Conservation (phyloP, 768 basidiomycete species). For the Cystofilobasidium macerans region DNA sequence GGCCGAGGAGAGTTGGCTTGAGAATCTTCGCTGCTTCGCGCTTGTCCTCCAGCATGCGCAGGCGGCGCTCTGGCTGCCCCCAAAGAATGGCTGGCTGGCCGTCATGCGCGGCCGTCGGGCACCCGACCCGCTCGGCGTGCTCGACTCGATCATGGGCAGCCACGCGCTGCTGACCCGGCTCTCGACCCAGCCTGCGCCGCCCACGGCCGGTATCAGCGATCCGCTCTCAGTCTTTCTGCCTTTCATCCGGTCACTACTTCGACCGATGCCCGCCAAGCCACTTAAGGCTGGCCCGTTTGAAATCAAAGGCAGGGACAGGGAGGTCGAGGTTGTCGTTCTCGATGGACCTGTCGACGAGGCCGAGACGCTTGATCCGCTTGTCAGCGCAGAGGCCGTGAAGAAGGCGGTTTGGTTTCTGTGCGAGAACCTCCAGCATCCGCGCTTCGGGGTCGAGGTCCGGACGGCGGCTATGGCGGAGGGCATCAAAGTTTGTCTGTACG, state of each 20-base stretch:
- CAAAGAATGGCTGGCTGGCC: slow-evolving; percentile 44
- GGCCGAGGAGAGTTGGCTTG: background rate
- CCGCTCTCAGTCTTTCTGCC: background rate
- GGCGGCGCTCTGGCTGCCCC: slow-evolving; percentile 52
- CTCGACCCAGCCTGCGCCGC: slow-evolving; percentile 9
- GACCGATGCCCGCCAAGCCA: slow-evolving; percentile 6
- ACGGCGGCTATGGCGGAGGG: slow-evolving; percentile 54
- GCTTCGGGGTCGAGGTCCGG: slow-evolving; percentile 49
- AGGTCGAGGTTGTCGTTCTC: slow-evolving; percentile 24
- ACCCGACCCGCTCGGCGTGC: slow-evolving; percentile 52
- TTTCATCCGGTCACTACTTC: slow-evolving; percentile 9
- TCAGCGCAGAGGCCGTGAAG: slow-evolving; percentile 50
- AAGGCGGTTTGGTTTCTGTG: slow-evolving; percentile 62
- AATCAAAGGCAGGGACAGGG: slow-evolving; percentile 21
- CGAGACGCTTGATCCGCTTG: slow-evolving; percentile 40
- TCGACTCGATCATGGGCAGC: slow-evolving; percentile 78
- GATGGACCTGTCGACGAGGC: slow-evolving; percentile 19
- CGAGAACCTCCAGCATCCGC: slow-evolving; percentile 68
- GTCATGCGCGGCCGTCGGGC: background rate
- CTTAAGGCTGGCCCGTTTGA: slow-evolving; percentile 1
- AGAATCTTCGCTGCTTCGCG: slow-evolving; percentile 50
- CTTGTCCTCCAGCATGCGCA: slow-evolving; percentile 52
- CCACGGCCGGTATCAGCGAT: slow-evolving; percentile 3
- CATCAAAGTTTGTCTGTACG: slow-evolving; percentile 48
- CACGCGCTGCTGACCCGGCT: slow-evolving; percentile 34